These are phyloP conservation scores for Physcomitrium patens DNA, from an alignment of 225 moss, liverwort and hornwort species.

Conservation along the genomic window DNA sequence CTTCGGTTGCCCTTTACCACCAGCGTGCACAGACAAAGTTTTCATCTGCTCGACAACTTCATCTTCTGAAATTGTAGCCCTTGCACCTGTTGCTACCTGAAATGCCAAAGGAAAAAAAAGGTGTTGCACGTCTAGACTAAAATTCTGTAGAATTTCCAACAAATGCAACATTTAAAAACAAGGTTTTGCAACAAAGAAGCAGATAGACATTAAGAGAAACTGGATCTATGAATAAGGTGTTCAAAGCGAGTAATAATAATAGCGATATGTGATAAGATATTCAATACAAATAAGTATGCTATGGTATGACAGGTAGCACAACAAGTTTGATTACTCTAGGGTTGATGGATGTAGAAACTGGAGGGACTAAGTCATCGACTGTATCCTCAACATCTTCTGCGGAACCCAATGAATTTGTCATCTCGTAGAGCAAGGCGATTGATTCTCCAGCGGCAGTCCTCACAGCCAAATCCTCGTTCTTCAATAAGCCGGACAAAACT, in stretches of 20 bases:
- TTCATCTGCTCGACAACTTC: slow-evolving; percentile 90
- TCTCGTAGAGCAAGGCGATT: slow-evolving; percentile 80
- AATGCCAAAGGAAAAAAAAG: slow-evolving; percentile 25
- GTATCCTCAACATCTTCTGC: slow-evolving; percentile 36
- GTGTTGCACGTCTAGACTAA: neutral
- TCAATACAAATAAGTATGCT: neutral
- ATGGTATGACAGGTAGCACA: neutral
- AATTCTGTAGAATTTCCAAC: neutral
- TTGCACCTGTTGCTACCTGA: slow-evolving; percentile 47
- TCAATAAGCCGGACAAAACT: slow-evolving; percentile 64
- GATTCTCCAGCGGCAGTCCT: slow-evolving; percentile 84
- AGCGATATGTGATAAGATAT: neutral
- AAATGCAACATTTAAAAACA: neutral
- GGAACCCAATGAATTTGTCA: slow-evolving; percentile 42
- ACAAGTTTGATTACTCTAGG: slow-evolving; percentile 13
- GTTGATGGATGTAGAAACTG: slow-evolving; percentile 14
- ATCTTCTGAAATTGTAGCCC: slow-evolving; percentile 56
- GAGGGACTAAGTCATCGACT: slow-evolving; percentile 30
- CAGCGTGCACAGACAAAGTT: slow-evolving; percentile 76
- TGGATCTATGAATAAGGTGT: neutral
- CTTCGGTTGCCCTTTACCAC: slow-evolving; percentile 81
- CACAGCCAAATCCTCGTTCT: slow-evolving; percentile 71
- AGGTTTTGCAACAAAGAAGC: no score
- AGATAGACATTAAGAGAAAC: slow-evolving; percentile 2
- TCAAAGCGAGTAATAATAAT: no score